Percentiles rank a stretch among this genome's conserved stretches.
phyloP scores from a whole-genome alignment of 495 filamentous ascomycete species.

The Sphaerosporella brunnea region DNA sequence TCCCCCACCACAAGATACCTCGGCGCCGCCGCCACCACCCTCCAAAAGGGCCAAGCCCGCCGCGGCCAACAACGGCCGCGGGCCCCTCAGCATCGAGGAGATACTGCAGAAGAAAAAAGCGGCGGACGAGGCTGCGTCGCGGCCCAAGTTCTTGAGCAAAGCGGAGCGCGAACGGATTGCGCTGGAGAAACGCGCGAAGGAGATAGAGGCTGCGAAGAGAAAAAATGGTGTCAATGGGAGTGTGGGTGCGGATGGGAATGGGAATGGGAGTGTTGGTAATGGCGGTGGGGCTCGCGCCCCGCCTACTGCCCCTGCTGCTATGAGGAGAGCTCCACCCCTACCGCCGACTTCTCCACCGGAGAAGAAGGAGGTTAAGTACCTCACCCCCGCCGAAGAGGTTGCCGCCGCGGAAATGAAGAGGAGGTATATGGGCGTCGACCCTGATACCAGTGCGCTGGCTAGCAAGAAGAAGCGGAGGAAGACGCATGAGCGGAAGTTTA shows the following conservation, averaged over 20 bases:
- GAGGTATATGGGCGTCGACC: constrained; percentile 83
- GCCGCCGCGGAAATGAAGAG: constrained; percentile 64
- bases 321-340: constrained; percentile 16
- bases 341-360: constrained; percentile 20
- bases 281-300: constrained; percentile 5
- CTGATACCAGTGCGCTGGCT: constrained; percentile 74
- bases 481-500: constrained; percentile 94
- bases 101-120: constrained; percentile 61
- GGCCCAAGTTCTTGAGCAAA: constrained; percentile 86
- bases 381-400: constrained; percentile 46
- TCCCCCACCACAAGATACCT: constrained; percentile 37
- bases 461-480: constrained; percentile 91
- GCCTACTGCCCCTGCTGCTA: constrained; percentile 24
- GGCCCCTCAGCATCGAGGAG: constrained; percentile 59
- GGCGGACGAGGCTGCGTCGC: constrained; percentile 57
- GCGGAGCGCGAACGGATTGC: constrained; percentile 73
- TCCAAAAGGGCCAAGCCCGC: constrained; percentile 14
- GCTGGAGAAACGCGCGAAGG: constrained; percentile 67
- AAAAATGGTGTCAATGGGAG: constrained; percentile 27
- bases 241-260: constrained; percentile 7
- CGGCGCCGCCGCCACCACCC: constrained; percentile 27
- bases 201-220: constrained; percentile 55
- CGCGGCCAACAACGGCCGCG: constrained; percentile 29
- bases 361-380: constrained; percentile 35
- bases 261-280: constrained; percentile 3